These are phyloP conservation scores for Aspergillus persii DNA, from an alignment of 2,329 filamentous ascomycete genomes.

Conservation along the genomic window DNA sequence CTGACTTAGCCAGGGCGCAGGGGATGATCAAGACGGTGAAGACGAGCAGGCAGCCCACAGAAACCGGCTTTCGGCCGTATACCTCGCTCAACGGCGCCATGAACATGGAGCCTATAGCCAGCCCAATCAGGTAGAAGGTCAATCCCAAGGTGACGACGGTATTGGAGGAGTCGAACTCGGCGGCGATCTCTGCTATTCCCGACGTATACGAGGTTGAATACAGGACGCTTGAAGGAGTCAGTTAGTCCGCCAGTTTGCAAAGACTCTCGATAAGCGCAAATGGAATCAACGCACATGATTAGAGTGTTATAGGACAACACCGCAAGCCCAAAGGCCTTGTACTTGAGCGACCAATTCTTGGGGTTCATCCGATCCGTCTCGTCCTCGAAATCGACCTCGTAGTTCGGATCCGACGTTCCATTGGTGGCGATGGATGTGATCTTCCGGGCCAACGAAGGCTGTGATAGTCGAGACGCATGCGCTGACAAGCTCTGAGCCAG, in stretches of 20 bases:
- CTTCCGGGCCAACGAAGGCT: slow-evolving; percentile 38
- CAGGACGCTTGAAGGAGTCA: slow-evolving; percentile 51
- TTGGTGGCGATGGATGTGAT: slow-evolving; percentile 47
- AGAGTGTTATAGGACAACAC: slow-evolving; percentile 59
- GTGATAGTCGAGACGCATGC: slow-evolving; percentile 26
- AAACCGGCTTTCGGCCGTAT: slow-evolving; percentile 56
- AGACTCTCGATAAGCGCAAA: not conserved
- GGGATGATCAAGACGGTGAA: slow-evolving; percentile 72
- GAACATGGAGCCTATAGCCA: slow-evolving; percentile 69
- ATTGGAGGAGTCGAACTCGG: slow-evolving; percentile 60
- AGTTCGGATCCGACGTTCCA: slow-evolving; percentile 55
- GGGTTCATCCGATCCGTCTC: slow-evolving; percentile 63
- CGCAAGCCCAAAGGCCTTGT: slow-evolving; percentile 55
- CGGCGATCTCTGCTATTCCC: slow-evolving; percentile 65
- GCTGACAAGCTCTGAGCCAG: slow-evolving; percentile 17
- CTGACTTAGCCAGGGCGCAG: slow-evolving; percentile 65
- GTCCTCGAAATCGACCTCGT: slow-evolving; percentile 70
- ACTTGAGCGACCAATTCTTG: slow-evolving; percentile 63
- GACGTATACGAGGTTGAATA: slow-evolving; percentile 79
- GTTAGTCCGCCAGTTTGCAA: not conserved
- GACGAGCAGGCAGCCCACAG: slow-evolving; percentile 61
- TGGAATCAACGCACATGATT: slow-evolving; percentile 43
- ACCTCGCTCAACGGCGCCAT: slow-evolving; percentile 64
- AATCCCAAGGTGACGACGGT: slow-evolving; percentile 71
- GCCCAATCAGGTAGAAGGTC: slow-evolving; percentile 73